A percentile compares a stretch with the other conserved stretches of the same genome.
Conservation (phyloP, 306 rosid species). For the Ammopiptanthus mongolicus region DNA sequence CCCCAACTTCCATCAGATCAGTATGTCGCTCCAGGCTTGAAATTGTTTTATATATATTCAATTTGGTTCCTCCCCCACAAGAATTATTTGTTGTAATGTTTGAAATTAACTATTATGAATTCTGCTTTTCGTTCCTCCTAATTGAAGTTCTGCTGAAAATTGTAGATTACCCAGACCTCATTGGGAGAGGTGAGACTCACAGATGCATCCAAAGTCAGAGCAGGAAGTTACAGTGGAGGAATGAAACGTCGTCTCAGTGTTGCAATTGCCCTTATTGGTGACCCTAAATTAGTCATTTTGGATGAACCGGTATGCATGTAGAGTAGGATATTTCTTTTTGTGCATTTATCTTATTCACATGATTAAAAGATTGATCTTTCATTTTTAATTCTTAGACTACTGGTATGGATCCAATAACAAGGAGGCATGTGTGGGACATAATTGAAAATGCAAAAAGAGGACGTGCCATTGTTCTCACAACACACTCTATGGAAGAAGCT, state of each 20-base stretch:
- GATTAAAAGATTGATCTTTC: constrained; percentile 18
- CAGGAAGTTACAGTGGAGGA: constrained; percentile 93
- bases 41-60: neutral
- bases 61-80: neutral
- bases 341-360: constrained; percentile 7
- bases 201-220: constrained; percentile 67
- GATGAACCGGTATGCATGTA: constrained; percentile 79
- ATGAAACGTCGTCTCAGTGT: constrained; percentile 93
- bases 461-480: constrained; percentile 77
- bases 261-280: constrained; percentile 86
- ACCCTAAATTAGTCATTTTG: constrained; percentile 73
- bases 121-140: neutral
- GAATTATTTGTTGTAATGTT: constrained; percentile 9
- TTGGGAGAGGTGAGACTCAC: constrained; percentile 72
- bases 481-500: constrained; percentile 99
- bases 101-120: neutral
- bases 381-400: constrained; percentile 54
- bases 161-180: constrained; percentile 53
- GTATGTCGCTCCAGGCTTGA: constrained; percentile 38
- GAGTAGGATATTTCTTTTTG: neutral
- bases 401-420: constrained; percentile 94
- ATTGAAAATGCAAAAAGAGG: constrained; percentile 79
- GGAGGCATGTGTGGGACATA: constrained; percentile 93
- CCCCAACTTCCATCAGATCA: constrained; percentile 52
- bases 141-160: constrained; percentile 20